Evolutionary conservation across 495 filamentous ascomycete genomes (phyloP).

Genomic region (Amorphotheca resinae): DNA sequence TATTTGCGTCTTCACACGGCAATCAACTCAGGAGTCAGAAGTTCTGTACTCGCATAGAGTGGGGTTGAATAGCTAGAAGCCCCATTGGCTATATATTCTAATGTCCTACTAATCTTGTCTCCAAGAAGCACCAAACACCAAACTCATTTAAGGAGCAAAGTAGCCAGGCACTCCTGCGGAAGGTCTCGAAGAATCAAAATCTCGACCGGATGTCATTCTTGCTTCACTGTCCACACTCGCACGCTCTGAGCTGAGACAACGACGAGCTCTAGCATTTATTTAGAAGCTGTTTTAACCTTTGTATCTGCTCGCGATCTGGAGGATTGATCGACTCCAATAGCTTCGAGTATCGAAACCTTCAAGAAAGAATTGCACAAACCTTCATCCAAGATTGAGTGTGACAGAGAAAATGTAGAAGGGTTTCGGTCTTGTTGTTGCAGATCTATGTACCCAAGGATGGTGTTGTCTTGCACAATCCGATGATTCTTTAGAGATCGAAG

Average conservation of each 20-base stretch:
- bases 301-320: neutral
- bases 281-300: conserved; percentile 15
- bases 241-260: conserved; percentile 10
- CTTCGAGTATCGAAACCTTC: no score
- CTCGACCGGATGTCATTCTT: conserved; percentile 20
- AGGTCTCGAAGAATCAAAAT: conserved; percentile 24
- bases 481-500: no score
- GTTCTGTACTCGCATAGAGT: no score
- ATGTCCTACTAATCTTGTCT: conserved; percentile 24
- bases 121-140: conserved; percentile 15
- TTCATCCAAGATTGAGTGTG: no score
- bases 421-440: no score
- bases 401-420: no score
- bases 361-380: no score
- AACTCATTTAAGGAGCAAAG: conserved; percentile 6
- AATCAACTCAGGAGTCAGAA: no score
- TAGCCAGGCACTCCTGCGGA: conserved; percentile 9
- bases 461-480: no score
- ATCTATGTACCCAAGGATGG: no score
- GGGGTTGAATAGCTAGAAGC: conserved; percentile 27
- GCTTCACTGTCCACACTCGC: conserved; percentile 25
- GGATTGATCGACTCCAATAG: no score
- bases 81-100: conserved; percentile 23
- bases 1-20: no score
- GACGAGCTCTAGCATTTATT: conserved; percentile 23